Evolutionary conservation across 768 basidiomycete species (phyloP).

Genomic region (Agaricus subrufescens): DNA sequence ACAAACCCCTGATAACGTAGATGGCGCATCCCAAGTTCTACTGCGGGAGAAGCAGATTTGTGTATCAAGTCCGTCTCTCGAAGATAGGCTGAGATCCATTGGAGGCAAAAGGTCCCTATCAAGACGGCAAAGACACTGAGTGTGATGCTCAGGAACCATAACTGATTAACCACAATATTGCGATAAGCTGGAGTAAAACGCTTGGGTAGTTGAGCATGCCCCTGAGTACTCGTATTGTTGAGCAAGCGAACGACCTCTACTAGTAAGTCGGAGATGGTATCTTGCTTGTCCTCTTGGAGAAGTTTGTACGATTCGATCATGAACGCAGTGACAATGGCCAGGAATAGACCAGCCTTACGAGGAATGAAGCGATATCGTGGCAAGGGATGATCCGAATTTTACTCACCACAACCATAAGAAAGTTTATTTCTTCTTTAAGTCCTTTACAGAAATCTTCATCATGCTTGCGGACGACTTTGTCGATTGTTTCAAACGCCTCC

Average conservation of each 20-base stretch:
- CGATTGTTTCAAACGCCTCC: background rate
- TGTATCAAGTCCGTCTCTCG: background rate
- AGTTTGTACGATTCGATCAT: conserved; percentile 4
- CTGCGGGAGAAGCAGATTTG: background rate
- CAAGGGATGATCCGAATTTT: background rate
- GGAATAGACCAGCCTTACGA: conserved; percentile 1
- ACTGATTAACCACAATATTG: background rate
- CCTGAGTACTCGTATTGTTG: conserved; percentile 1
- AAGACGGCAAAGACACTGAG: conserved; percentile 5
- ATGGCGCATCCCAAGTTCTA: background rate
- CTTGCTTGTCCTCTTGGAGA: background rate
- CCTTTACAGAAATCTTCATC: conserved; percentile 6
- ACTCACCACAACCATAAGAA: conserved; percentile 5
- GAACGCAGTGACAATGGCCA: conserved; percentile 8
- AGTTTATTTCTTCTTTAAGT: conserved; percentile 1
- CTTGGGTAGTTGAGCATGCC: background rate
- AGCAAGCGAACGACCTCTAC: background rate
- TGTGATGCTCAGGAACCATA: conserved; percentile 8
- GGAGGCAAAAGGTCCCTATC: conserved; percentile 6
- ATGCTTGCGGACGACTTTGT: background rate
- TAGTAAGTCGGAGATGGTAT: conserved; percentile 6
- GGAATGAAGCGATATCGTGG: background rate
- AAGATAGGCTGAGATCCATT: conserved; percentile 3
- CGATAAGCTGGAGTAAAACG: too few species aligned
- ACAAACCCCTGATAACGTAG: background rate